phyloP scores from a whole-genome alignment of 1,284 basidiomycete genomes.

The Tylopilus microsporus region DNA sequence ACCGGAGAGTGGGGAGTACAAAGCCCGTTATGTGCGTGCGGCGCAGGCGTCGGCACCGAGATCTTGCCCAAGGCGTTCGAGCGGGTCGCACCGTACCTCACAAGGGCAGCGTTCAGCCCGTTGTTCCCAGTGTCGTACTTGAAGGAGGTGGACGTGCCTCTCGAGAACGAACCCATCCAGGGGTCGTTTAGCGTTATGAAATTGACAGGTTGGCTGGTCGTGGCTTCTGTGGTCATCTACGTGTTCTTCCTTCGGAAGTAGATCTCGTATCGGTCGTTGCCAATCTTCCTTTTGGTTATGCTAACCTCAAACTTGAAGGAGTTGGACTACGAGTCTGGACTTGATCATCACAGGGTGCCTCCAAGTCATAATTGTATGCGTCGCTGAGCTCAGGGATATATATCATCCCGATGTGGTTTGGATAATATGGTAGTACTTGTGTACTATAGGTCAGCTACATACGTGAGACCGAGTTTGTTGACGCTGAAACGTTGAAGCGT shows the following conservation, averaged over 20 bases:
- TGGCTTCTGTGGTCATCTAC: not conserved
- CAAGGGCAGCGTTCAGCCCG: constrained; percentile 46
- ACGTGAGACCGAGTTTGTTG: too few relatives aligned
- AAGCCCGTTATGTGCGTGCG: constrained; percentile 40
- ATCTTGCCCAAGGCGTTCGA: constrained; percentile 27
- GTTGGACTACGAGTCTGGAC: too few relatives aligned
- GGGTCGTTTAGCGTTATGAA: not conserved
- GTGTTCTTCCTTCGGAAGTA: not conserved
- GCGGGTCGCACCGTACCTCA: constrained; percentile 37
- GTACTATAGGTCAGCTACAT: too few relatives aligned
- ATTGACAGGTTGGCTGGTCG: not conserved
- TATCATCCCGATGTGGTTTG: too few relatives aligned
- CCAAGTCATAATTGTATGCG: too few relatives aligned
- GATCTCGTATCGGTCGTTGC: not conserved
- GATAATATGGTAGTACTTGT: too few relatives aligned
- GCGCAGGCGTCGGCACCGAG: constrained; percentile 39
- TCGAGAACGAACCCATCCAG: not conserved
- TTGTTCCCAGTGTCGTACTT: constrained; percentile 46
- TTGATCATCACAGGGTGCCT: too few relatives aligned
- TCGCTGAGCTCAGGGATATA: too few relatives aligned
- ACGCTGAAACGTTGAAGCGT: too few relatives aligned
- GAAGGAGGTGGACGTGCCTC: constrained; percentile 28
- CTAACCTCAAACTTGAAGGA: too few relatives aligned
- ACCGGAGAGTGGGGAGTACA: not conserved
- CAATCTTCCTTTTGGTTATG: too few relatives aligned